These are phyloP conservation scores for Tylopilus orsonianus DNA, from an alignment of 1,284 basidiomycete species.

Conservation along the genomic window DNA sequence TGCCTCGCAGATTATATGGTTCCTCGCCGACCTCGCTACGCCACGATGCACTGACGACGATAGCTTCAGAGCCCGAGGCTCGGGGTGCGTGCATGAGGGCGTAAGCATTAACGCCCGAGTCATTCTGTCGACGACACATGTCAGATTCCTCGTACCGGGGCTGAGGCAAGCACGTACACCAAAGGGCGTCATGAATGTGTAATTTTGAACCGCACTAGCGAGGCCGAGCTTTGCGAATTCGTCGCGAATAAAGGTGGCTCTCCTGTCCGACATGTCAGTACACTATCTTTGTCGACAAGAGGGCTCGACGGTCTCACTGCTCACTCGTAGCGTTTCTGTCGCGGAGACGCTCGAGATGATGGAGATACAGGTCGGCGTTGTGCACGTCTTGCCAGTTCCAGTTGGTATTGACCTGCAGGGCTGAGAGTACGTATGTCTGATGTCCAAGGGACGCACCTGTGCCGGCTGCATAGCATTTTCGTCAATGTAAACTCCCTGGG, in stretches of 20 bases:
- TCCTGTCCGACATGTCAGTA: constrained; percentile 44
- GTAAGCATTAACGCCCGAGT: constrained; percentile 77
- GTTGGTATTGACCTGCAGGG: constrained; percentile 74
- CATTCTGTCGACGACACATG: constrained; percentile 34
- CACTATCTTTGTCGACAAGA: background rate
- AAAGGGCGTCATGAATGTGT: constrained; percentile 51
- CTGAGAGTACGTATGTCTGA: background rate
- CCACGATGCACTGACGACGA: constrained; percentile 90
- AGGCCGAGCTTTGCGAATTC: constrained; percentile 75
- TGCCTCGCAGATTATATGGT: constrained; percentile 81
- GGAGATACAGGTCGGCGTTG: constrained; percentile 76
- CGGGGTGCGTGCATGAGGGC: constrained; percentile 82
- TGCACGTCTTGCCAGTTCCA: constrained; percentile 90
- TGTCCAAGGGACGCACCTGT: constrained; percentile 53
- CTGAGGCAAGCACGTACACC: constrained; percentile 39
- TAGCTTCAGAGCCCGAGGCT: constrained; percentile 86
- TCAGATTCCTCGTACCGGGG: constrained; percentile 19
- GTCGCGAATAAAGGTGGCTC: constrained; percentile 52
- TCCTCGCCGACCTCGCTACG: constrained; percentile 62
- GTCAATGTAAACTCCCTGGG: constrained; percentile 77
- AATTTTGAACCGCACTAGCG: constrained; percentile 65
- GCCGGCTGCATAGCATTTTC: constrained; percentile 92
- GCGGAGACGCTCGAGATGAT: constrained; percentile 62
- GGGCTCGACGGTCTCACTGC: constrained; percentile 53
- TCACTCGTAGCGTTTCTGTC: constrained; percentile 64